Evolutionary conservation across 2,329 filamentous ascomycete species (phyloP), one percentile per base, ranked within the genome.

Genomic region (Diaporthe eres): DNA sequence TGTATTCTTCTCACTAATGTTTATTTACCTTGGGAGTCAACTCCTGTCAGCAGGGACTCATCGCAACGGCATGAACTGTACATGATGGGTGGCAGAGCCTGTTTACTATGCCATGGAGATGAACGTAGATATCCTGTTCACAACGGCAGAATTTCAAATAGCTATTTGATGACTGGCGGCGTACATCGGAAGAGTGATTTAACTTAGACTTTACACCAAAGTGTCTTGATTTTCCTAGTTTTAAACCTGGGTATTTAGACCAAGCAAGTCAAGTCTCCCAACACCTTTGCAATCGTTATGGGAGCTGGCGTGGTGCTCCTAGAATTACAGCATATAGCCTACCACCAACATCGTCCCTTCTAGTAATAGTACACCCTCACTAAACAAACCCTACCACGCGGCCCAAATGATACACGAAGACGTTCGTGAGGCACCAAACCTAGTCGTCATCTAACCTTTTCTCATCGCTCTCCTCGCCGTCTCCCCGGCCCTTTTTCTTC

Each of bases 161-260:
- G 34, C n/a, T 28, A 3, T 7, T 19, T 3, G n/a, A 37, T 9
- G 31, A 17, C 47, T n/a, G 47, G 0, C 4, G 22, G 65, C 31
- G n/a, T 39, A 25, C 22, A 28, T 25, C 22, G 22, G 31, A 28
- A 39, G 5, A 8, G 13, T 28, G 7, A 7, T 39, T 39, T 3
- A 8, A 25, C 3, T 1, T 6, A 25, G 22, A 28, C 7, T 37
- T 39, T 31, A 42, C 25, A 25, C 49, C n/a, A 12, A 25, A 19
- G 7, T 65, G 37, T 12, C 71, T 55, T 53, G 19, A 25, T 25
- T 55, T n/a, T 13, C 42, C 8, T 55, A n/a, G 60, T 49, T 55
- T 65, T 5, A n/a, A 63, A 58, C 37, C 37, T 34, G 71, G 58
- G 71, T 73, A 73, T 73, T 53, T 28, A 8, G 37, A 65, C 71